These are phyloP conservation scores for Aspergillus tamarii DNA, from an alignment of 2,329 filamentous ascomycete species.

Conservation along the genomic window DNA sequence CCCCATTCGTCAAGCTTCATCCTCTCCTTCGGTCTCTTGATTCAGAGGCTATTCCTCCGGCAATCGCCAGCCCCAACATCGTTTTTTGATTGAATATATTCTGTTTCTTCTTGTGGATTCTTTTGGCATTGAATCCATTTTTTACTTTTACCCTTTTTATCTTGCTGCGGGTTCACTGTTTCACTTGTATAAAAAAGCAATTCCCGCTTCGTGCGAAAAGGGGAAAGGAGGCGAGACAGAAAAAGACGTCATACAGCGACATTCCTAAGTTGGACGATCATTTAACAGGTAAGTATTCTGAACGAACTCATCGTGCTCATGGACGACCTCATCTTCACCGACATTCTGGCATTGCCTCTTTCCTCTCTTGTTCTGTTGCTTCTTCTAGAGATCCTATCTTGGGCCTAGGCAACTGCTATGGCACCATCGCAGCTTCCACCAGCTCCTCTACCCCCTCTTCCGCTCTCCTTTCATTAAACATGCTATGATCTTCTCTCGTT, in stretches of 20 bases:
- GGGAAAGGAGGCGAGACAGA: slow-evolving; percentile 14
- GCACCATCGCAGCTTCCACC: slow-evolving; percentile 29
- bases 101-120: slow-evolving; percentile 11
- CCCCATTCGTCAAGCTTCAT: slow-evolving; percentile 22
- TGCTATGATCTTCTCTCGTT: slow-evolving; percentile 9
- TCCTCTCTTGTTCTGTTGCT: slow-evolving; percentile 19
- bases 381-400: neutral
- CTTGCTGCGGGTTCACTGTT: neutral
- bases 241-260: slow-evolving; percentile 21
- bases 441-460: neutral
- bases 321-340: neutral
- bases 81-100: slow-evolving; percentile 22
- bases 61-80: slow-evolving; percentile 9
- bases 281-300: slow-evolving; percentile 17
- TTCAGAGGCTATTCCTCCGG: slow-evolving; percentile 7
- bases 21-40: slow-evolving; percentile 21
- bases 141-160: slow-evolving; percentile 2
- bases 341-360: slow-evolving; percentile 11
- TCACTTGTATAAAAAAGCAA: slow-evolving; percentile 13
- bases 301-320: neutral
- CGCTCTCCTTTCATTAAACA: slow-evolving; percentile 8
- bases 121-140: neutral
- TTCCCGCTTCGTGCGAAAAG: slow-evolving; percentile 22
- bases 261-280: slow-evolving; percentile 17
- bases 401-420: slow-evolving; percentile 4